These are phyloP conservation scores for Leccinum sublutescens DNA, from an alignment of 768 basidiomycete species.

Conservation along the genomic window DNA sequence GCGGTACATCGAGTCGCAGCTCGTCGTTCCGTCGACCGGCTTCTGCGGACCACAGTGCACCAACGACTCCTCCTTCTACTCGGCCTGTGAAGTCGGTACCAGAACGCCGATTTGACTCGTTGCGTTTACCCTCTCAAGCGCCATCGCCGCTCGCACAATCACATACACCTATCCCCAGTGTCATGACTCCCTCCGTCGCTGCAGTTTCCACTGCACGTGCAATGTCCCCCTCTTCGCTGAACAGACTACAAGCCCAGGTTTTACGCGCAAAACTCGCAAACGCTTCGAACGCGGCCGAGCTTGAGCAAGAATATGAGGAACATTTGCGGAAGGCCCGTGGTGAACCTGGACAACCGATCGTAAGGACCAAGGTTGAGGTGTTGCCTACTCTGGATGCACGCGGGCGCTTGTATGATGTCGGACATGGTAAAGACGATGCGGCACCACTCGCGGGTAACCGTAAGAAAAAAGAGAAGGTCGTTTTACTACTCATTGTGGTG, in stretches of 20 bases:
- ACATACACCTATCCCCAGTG: constrained; percentile 86
- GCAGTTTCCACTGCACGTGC: constrained; percentile 39
- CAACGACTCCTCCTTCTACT: constrained; percentile 53
- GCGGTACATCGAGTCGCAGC: constrained; percentile 73
- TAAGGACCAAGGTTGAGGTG: constrained; percentile 70
- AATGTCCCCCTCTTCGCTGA: constrained; percentile 76
- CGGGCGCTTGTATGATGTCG: constrained; percentile 89
- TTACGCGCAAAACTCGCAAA: constrained; percentile 87
- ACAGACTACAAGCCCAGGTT: constrained; percentile 90
- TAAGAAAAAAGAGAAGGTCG: constrained; percentile 73
- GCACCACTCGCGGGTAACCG: constrained; percentile 61
- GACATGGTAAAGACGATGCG: constrained; percentile 66
- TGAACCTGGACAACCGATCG: constrained; percentile 36
- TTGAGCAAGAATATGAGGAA: constrained; percentile 85
- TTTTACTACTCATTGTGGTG: neutral
- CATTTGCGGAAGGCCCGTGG: constrained; percentile 55
- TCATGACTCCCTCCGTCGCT: constrained; percentile 70
- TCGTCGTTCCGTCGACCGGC: constrained; percentile 87
- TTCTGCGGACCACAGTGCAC: constrained; percentile 50
- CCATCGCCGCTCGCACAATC: constrained; percentile 58
- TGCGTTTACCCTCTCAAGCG: constrained; percentile 59
- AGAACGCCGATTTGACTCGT: constrained; percentile 57
- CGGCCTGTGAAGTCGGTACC: constrained; percentile 31
- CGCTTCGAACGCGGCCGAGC: constrained; percentile 65
- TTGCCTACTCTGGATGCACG: constrained; percentile 84